Evolutionary conservation across 805 yeast genomes (phyloP).

Genomic region (Yarrowia divulgata): DNA sequence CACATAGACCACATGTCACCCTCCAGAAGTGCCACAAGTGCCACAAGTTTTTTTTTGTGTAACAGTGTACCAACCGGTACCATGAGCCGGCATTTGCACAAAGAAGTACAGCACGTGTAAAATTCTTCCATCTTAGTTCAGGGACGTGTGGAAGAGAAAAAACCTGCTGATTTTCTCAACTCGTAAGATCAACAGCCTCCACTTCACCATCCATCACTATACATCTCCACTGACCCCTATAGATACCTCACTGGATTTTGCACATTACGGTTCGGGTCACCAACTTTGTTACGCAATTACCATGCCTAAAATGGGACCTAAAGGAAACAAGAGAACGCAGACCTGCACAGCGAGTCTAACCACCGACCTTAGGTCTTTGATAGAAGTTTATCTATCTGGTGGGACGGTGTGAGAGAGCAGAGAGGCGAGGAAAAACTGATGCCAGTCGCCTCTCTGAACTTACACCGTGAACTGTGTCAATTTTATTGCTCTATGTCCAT

Average conservation of each 20-base stretch:
- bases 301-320: conserved; percentile 31
- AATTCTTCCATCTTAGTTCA: not conserved
- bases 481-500: too few relatives aligned
- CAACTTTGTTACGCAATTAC: conserved; percentile 3
- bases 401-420: not conserved
- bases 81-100: not conserved
- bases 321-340: conserved; percentile 7
- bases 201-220: too few relatives aligned
- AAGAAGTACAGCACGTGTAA: not conserved
- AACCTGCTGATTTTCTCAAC: not conserved
- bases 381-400: not conserved
- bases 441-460: too few relatives aligned
- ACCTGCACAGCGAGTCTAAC: conserved; percentile 8
- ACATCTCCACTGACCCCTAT: not conserved
- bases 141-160: not conserved
- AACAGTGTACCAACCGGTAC: too few relatives aligned
- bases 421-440: not conserved
- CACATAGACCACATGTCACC: conserved; percentile 9
- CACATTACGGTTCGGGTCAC: not conserved
- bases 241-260: not conserved
- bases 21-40: conserved; percentile 8
- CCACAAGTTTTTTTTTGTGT: not conserved
- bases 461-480: too few relatives aligned
- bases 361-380: conserved; percentile 11
- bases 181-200: not conserved